Evolutionary conservation across 495 filamentous ascomycete genomes (phyloP), one percentile per base, ranked within the genome.

Genomic region (Lophium mytilinum): DNA sequence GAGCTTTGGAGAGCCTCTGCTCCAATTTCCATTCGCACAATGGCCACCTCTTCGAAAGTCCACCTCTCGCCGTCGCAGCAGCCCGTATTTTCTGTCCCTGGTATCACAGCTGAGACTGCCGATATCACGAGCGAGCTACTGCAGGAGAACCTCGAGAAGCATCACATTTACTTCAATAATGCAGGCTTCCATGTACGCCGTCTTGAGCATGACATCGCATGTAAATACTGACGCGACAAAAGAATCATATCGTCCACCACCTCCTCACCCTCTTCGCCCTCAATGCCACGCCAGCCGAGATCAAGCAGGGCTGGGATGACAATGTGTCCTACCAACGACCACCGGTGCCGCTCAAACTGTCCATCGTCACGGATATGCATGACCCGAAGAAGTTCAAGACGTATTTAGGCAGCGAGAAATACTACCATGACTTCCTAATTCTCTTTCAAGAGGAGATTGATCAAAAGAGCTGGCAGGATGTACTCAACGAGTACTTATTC

Each of bases 241-340:
- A 35, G 48, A 42, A 56, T 19, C 53, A 56, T 39, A 48, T 56
- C 9, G 53, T 50, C 14, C 53, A 56, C 37, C 53, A 56, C 34
- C 40, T 56, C 12, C 43, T 56, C 15, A 34, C 41, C 19, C 53
- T 47, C 4, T 56, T 21, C 19, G 53, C 53, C 7, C 53, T 56
- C 3, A 42, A 42, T n/a, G 53, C 53, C 4, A 46, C 40, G 6
- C 53, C 53, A 4, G 41, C 47, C 9, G 12, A 47, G 37, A 47
- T 56, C 8, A 40, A 49, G 19, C 41, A 47, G 7, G 19, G 30
- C 14, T 56, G 9, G 3, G 53, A 56, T 33, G 35, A 34, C 43
- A 56, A 56, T 19, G 35, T 15, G 33, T 21, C 37, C 6, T 56
- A 56, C 34, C 53, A 56, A 56, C 11, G 4, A 8, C 30, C 53